Evolutionary conservation across 495 filamentous ascomycete species (phyloP), one percentile per base, ranked within the genome.

Genomic region (Lasiosphaeria ovina): DNA sequence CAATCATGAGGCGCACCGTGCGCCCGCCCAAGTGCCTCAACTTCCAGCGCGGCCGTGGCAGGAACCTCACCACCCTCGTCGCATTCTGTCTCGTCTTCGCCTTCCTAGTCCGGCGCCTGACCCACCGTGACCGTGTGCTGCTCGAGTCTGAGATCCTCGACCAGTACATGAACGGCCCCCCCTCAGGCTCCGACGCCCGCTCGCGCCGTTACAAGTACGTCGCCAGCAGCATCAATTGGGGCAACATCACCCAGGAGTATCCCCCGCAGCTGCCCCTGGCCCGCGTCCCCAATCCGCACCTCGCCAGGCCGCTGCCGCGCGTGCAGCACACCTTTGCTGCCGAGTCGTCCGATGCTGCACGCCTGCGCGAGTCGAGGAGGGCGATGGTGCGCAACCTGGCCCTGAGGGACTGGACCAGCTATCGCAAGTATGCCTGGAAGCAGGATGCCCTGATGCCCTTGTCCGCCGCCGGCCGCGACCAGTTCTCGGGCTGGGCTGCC

Each of bases 401-500:
- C 62, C 61, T 79, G 33, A 88, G 85, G 63, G 79, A 83, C 9
- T 94, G 90, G 89, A 78, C 80, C 16, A 87, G 85, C 48, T 96
- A 96, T 64, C 87, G 83, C 65, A 69, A 81, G 24, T 77, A 87
- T 73, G 92, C 91, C 3, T 95, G 90, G 89, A 70, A 84, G 61
- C 80, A 85, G 55, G 92, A 96, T 69, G 91, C 93, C 61, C 74
- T 95, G 12, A 31, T 16, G 14, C 9, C 61, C 80, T 77, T 34
- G 84, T 82, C 6, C 66, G 73, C 16, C 10, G 54, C 32, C 4
- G 50, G 54, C 10, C 54, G 58, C 42, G 55, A 60, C 6, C 55
- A 49, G 7, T 61, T 64, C 42, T 88, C 84, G 62, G 89, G 88
- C 17, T 95, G 92, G 91, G 90, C 86, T 8, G 92, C 91, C 6